Evolutionary conservation across 768 basidiomycete species (phyloP).

Genomic region (Panus rudis): DNA sequence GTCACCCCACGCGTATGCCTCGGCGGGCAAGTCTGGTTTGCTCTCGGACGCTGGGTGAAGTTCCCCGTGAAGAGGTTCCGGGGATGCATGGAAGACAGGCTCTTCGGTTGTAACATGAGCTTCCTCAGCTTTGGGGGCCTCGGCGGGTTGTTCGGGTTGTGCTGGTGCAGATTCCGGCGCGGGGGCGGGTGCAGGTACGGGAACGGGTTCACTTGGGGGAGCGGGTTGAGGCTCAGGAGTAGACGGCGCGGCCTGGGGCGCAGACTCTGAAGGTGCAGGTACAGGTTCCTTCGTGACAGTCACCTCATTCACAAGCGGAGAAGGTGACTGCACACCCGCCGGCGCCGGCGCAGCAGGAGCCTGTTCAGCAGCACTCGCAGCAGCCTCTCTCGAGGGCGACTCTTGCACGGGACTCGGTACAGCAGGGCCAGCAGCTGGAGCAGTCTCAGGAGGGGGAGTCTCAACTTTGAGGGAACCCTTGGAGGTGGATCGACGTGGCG

Average conservation of each 20-base stretch:
- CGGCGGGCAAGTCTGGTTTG: neutral
- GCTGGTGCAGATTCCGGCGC: slow-evolving; percentile 3
- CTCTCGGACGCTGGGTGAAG: neutral
- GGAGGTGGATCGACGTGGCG: slow-evolving; percentile 13
- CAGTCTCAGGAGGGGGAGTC: slow-evolving; percentile 24
- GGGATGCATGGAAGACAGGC: neutral
- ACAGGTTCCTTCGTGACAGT: slow-evolving; percentile 1
- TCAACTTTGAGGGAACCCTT: slow-evolving; percentile 27
- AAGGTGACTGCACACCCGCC: slow-evolving; percentile 13
- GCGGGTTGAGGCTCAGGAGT: slow-evolving; percentile 1
- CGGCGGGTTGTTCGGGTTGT: neutral
- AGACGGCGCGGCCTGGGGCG: neutral
- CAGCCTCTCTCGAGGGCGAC: slow-evolving; percentile 56
- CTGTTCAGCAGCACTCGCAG: slow-evolving; percentile 22
- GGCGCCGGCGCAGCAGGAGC: slow-evolving; percentile 7
- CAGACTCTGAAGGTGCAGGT: neutral
- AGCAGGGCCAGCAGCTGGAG: slow-evolving; percentile 14
- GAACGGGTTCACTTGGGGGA: neutral
- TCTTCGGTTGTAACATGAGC: neutral
- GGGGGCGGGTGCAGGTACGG: neutral
- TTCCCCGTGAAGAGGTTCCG: neutral
- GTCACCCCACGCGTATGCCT: neutral
- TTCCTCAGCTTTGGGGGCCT: neutral
- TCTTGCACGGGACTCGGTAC: slow-evolving; percentile 64
- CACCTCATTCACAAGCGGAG: slow-evolving; percentile 15